Evolutionary conservation across 2,329 filamentous ascomycete genomes (phyloP), one percentile per base, ranked within the genome.

Genomic region (Colletotrichum lupini): DNA sequence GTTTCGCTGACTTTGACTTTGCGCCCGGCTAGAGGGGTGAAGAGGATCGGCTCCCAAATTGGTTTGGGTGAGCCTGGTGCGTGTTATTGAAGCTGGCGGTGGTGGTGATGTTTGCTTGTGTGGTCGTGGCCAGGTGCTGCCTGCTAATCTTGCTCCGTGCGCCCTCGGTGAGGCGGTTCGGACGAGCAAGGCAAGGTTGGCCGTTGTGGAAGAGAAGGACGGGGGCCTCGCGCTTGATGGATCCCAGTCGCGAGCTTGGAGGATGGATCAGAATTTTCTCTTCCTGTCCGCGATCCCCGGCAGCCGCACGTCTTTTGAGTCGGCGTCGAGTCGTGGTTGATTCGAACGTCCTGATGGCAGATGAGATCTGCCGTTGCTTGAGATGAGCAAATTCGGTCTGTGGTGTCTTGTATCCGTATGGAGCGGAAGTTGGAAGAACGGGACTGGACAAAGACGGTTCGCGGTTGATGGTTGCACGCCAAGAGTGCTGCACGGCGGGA

Each of bases 401-500:
- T 70, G 70, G 46, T 52, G 26, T 57, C 28, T 19, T 52, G 67
- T 37, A 56, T 5, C 42, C 42, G 42, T 49, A 49, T 11, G 42
- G 28, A 46, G 30, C 32, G 28, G 28, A 37, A 53, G 14, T 28
- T 57, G 28, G 28, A 37, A 53, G 19, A 37, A 22, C 32, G 56
- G 46, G 24, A 62, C 57, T 30, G 57, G 49, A 62, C 64, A 67
- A 32, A 32, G 22, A 52, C 57, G 64, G 42, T 42, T 42, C 14
- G 14, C 56, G 64, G 42, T 19, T 42, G 37, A 6, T 42, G 37
- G 14, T 26, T n/a, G 57, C n/a, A 56, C 42, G 61, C 67, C 53
- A 67, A 67, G 68, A 67, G 68, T 19, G 30, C 53, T 67, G 62
- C 55, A 28, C 49, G 68, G 32, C 68, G 63, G 62, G 56, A 71